Evolutionary conservation across 345 rosid species (phyloP).

Genomic region (Boechera retrofracta): DNA sequence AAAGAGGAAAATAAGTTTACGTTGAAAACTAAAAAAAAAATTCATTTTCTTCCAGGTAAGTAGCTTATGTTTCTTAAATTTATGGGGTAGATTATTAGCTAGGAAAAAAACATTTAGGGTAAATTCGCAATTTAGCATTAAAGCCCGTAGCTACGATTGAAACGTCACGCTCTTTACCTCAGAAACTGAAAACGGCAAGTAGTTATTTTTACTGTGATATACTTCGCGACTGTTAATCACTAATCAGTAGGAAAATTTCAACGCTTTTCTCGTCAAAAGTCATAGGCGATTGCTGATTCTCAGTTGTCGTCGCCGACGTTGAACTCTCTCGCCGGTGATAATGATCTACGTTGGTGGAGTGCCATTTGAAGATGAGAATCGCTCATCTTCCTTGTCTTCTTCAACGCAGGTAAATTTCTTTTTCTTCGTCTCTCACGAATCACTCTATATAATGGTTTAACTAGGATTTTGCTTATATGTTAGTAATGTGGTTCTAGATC

Average conservation of each 20-base stretch:
- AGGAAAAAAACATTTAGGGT: background rate
- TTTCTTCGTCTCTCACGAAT: constrained; percentile 30
- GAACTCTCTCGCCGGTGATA: constrained; percentile 26
- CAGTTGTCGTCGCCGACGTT: constrained; percentile 25
- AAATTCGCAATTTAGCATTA: background rate
- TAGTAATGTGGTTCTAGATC: background rate
- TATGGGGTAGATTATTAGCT: too few species aligned
- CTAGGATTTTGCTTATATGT: background rate
- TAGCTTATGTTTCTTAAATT: too few species aligned
- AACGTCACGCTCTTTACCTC: constrained; percentile 1
- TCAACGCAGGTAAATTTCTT: constrained; percentile 40
- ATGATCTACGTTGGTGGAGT: constrained; percentile 54
- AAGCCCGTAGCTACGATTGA: background rate
- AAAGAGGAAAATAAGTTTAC: too few species aligned
- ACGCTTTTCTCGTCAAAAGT: constrained; percentile 19
- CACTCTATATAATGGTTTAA: constrained; percentile 13
- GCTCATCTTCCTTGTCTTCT: constrained; percentile 37
- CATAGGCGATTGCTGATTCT: constrained; percentile 23
- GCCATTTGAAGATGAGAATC: constrained; percentile 24
- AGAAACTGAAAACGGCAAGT: constrained; percentile 12
- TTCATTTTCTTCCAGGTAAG: too few species aligned
- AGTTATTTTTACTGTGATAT: background rate
- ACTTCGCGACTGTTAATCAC: background rate
- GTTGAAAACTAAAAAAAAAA: too few species aligned
- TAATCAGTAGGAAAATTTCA: background rate